These are phyloP conservation scores for Heritiera littoralis DNA, from an alignment of 345 rosid species.

Conservation along the genomic window DNA sequence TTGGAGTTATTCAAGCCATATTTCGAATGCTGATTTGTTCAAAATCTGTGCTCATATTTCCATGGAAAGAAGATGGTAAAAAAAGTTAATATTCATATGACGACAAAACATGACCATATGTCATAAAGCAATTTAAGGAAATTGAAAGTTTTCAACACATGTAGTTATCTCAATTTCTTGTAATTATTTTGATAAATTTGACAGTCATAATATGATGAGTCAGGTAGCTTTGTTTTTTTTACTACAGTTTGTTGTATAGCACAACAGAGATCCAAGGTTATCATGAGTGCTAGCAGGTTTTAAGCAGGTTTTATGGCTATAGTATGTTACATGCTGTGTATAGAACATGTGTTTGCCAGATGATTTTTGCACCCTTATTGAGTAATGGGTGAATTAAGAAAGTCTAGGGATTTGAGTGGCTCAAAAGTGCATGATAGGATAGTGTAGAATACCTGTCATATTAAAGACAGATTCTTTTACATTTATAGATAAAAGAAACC, in stretches of 20 bases:
- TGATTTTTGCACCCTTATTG: background rate
- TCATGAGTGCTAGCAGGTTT: constrained; percentile 5
- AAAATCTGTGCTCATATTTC: background rate
- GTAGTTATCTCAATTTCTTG: background rate
- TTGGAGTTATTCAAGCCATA: background rate
- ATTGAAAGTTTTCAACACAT: background rate
- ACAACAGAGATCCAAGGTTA: background rate
- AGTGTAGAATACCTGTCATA: background rate
- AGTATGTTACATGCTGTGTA: background rate
- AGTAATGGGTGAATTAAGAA: background rate
- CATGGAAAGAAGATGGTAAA: background rate
- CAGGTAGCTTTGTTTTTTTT: background rate
- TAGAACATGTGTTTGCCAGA: background rate
- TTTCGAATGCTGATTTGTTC: background rate
- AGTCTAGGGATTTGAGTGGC: background rate
- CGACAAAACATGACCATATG: background rate
- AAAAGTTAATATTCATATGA: background rate
- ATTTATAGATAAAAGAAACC: background rate
- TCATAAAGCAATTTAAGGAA: background rate
- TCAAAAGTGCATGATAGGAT: background rate
- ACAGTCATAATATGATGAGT: background rate
- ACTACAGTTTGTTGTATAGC: background rate
- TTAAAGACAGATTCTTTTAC: background rate
- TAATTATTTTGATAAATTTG: background rate
- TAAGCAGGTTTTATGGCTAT: constrained; percentile 6